Evolutionary conservation across 2,329 filamentous ascomycete genomes (phyloP), one percentile per base, ranked within the genome.

Genomic region (Neopestalotiopsis sp.): DNA sequence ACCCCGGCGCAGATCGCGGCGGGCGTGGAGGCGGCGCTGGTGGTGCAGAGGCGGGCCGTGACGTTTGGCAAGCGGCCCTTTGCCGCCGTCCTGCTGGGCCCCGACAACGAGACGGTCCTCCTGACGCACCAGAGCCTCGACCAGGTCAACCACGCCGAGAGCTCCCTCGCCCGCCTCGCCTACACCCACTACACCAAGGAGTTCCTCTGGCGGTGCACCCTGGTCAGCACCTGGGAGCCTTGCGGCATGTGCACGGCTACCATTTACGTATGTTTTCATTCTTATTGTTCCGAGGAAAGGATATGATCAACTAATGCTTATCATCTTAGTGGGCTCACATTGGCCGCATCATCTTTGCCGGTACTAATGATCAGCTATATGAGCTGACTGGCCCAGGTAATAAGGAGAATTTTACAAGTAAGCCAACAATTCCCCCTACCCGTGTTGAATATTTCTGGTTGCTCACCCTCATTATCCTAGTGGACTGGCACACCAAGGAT

Each of bases 181-280:
- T 82, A 85, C 17, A 74, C 77, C 5, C 85, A 87, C 71, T 87
- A 83, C 72, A 76, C 81, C 3, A 82, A 84, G 70, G 78, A 80
- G 14, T 88, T 83, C 71, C 79, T 88, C 2, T 84, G 82, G 77
- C 74, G 73, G 49, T 87, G 84, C 72, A 86, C 85, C 0, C 74
- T 87, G 52, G 82, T 86, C 61, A 84, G 81, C 28, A 87, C 85
- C 12, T 87, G 86, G 85, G 86, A 88, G 74, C 85, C 85, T 1
- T 88, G 86, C 69, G 84, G 84, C 24, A 87, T 88, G 85, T 88
- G 85, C 72, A 78, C 79, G 67, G 73, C 71, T 24, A 75, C 74
- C 14, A 69, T 74, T 5, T 76, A 75, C 69, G 72, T 75, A 56
- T 62, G 74, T 70, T n/a, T 7, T 10, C 28, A 32, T 40, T 30